These are phyloP conservation scores for Nymphaea thermarum DNA, from an alignment of 164 flowering plant genomes.

Conservation along the genomic window DNA sequence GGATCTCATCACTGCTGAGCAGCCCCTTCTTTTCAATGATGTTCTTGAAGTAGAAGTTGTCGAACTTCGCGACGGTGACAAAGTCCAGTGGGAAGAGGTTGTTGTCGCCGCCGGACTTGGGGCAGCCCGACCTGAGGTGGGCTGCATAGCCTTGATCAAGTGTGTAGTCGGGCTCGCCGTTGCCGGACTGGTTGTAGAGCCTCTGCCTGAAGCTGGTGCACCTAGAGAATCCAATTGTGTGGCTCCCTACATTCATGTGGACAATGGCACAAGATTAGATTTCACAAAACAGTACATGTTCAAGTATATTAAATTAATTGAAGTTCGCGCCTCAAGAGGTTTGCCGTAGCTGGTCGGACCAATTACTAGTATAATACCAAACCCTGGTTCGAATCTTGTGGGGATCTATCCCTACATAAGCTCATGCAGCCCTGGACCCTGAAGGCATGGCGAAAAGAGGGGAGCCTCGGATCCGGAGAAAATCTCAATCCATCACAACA, in stretches of 20 bases:
- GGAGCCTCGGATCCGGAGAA: background rate
- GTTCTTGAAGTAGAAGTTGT: constrained; percentile 83
- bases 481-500: background rate
- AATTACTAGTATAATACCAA: background rate
- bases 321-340: background rate
- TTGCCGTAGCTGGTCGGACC: background rate
- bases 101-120: constrained; percentile 85
- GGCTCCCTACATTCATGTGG: constrained; percentile 53
- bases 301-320: background rate
- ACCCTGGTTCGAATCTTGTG: background rate
- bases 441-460: background rate
- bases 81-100: constrained; percentile 71
- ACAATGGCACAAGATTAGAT: background rate
- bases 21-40: constrained; percentile 58
- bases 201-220: constrained; percentile 92
- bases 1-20: constrained; percentile 68
- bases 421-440: too few species aligned
- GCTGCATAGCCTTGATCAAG: constrained; percentile 59
- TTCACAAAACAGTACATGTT: too few species aligned
- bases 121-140: constrained; percentile 51
- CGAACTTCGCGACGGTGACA: constrained; percentile 53
- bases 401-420: too few species aligned
- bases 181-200: constrained; percentile 83
- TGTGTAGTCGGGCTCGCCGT: constrained; percentile 56
- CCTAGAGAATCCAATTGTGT: constrained; percentile 81